Conservation (phyloP, 306 rosid genomes). For the Quercus variabilis region DNA sequence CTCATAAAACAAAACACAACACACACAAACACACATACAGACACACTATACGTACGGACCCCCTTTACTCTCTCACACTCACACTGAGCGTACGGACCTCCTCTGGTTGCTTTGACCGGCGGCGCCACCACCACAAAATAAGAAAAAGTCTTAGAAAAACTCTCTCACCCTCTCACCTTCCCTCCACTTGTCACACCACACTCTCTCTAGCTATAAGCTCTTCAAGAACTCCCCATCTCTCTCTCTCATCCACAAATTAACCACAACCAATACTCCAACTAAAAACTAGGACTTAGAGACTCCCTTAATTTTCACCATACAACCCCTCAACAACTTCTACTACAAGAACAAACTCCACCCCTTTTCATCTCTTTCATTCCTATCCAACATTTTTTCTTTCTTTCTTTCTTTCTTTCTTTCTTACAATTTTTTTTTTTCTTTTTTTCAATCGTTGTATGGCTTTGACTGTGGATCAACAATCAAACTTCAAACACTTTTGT, state of each 20-base stretch:
- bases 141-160: constrained; percentile 56
- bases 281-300: constrained; percentile 63
- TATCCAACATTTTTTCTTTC: constrained; percentile 11
- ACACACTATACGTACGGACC: constrained; percentile 24
- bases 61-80: constrained; percentile 14
- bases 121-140: constrained; percentile 48
- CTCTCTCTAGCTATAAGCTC: constrained; percentile 14
- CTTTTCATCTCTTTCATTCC: constrained; percentile 6
- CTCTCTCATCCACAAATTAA: constrained; percentile 53
- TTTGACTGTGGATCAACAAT: constrained; percentile 52
- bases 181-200: constrained; percentile 75
- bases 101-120: constrained; percentile 37
- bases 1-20: background rate
- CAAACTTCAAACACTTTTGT: constrained; percentile 80
- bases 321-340: constrained; percentile 47
- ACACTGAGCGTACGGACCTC: constrained; percentile 25
- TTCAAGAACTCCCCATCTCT: constrained; percentile 23
- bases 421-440: no score
- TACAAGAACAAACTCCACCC: constrained; percentile 46
- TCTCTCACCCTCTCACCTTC: constrained; percentile 42
- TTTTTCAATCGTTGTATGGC: constrained; percentile 45
- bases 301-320: constrained; percentile 50
- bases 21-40: constrained; percentile 9
- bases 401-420: background rate
- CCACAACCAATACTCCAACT: constrained; percentile 55